These are phyloP conservation scores for Pyrenopolyporus hunteri DNA, from an alignment of 495 filamentous ascomycete species.

Conservation along the genomic window DNA sequence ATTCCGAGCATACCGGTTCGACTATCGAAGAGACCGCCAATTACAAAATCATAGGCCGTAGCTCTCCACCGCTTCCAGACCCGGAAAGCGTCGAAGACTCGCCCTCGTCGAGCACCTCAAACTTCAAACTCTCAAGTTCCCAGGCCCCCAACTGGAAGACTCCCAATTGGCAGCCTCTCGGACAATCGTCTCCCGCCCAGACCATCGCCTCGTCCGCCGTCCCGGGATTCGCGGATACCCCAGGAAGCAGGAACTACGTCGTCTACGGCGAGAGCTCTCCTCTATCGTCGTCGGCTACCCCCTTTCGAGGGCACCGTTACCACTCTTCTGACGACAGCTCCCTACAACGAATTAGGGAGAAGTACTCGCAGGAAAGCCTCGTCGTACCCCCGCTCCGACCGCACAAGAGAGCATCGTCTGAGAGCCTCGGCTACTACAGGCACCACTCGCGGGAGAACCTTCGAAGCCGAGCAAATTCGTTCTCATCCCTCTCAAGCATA, in stretches of 20 bases:
- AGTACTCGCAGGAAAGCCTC: constrained; percentile 62
- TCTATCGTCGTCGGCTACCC: constrained; percentile 43
- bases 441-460: constrained; percentile 55
- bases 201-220: constrained; percentile 35
- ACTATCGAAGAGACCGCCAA: constrained; percentile 59
- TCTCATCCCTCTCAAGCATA: constrained; percentile 57
- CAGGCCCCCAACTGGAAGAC: too few species aligned
- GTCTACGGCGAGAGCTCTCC: constrained; percentile 52
- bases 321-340: constrained; percentile 40
- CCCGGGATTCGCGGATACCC: constrained; percentile 22
- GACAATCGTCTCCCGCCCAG: constrained; percentile 46
- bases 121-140: constrained; percentile 52
- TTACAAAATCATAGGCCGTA: constrained; percentile 58
- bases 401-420: constrained; percentile 51
- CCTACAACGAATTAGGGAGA: constrained; percentile 40
- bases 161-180: too few species aligned
- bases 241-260: constrained; percentile 52
- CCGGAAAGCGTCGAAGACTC: constrained; percentile 47
- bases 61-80: constrained; percentile 44
- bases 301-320: constrained; percentile 26
- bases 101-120: constrained; percentile 47
- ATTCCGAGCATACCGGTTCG: constrained; percentile 49
- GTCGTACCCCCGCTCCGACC: constrained; percentile 57
- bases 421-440: constrained; percentile 55
- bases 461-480: constrained; percentile 53